Percentiles rank a stretch among this genome's conserved stretches.
Evolutionary conservation across 441 rosid species (phyloP).

Genomic region (Codiaeum variegatum): DNA sequence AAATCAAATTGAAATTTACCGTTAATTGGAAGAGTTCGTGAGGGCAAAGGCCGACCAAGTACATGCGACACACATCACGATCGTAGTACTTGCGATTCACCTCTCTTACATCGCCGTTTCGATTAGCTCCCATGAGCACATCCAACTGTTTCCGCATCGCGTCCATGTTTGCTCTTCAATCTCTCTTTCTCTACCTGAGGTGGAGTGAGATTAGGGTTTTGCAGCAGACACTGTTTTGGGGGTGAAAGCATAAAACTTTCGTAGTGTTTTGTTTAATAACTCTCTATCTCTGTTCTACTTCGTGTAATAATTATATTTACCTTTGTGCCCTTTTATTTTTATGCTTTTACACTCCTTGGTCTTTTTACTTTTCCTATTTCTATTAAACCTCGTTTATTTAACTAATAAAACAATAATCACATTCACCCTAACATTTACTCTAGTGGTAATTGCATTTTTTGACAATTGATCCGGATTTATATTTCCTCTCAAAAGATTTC

Average conservation of each 20-base stretch:
- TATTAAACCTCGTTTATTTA: too few species aligned
- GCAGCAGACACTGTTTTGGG: neutral
- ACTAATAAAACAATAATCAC: too few species aligned
- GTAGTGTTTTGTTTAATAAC: neutral
- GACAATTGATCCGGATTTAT: too few species aligned
- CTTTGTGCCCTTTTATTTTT: neutral
- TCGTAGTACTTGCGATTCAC: constrained; percentile 96
- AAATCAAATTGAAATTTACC: constrained; percentile 32
- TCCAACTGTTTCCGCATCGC: constrained; percentile 98
- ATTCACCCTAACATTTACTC: too few species aligned
- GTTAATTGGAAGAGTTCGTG: constrained; percentile 98
- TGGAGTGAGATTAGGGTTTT: constrained; percentile 16
- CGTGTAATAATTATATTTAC: neutral
- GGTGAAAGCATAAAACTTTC: neutral
- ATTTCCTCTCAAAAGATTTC: too few species aligned
- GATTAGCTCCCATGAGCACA: constrained; percentile 97
- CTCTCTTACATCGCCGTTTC: constrained; percentile 95
- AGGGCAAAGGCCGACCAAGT: constrained; percentile 92
- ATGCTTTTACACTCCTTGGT: too few species aligned
- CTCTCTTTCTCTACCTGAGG: neutral
- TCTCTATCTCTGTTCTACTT: neutral
- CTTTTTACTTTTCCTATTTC: too few species aligned
- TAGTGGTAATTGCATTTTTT: too few species aligned
- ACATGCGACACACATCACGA: constrained; percentile 98
- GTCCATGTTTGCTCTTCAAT: constrained; percentile 46